Percentiles rank a stretch among this genome's conserved stretches.
Evolutionary conservation across 352 stramenopile species (phyloP).

Genomic region (Globisporangium paddicum): DNA sequence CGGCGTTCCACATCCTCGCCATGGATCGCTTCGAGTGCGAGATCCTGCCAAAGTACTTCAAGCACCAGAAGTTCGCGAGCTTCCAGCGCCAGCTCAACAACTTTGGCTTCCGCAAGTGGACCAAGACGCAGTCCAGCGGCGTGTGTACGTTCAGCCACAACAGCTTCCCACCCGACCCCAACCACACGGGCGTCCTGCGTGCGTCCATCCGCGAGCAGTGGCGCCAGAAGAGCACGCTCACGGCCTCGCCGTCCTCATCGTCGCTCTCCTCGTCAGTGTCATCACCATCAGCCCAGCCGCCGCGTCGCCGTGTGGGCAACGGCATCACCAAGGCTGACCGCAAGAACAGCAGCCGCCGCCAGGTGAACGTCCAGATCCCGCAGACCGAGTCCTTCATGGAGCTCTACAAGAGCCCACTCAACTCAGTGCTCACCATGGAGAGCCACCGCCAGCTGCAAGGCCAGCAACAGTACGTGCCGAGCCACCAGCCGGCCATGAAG

Average conservation of each 20-base stretch:
- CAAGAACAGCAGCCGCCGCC: constrained; percentile 25
- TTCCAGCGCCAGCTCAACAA: constrained; percentile 93
- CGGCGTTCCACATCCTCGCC: constrained; percentile 78
- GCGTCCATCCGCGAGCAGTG: constrained; percentile 64
- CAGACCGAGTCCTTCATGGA: constrained; percentile 33
- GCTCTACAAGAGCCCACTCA: constrained; percentile 35
- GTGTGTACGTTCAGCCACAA: constrained; percentile 85
- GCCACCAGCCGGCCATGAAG: constrained; percentile 50
- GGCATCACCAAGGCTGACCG: constrained; percentile 43
- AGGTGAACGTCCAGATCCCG: constrained; percentile 19
- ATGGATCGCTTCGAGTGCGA: constrained; percentile 80
- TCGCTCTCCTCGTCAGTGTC: constrained; percentile 7
- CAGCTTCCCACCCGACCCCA: constrained; percentile 64
- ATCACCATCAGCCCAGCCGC: constrained; percentile 6
- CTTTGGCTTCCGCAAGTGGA: constrained; percentile 89
- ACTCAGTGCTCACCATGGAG: constrained; percentile 11
- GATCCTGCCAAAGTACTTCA: constrained; percentile 92
- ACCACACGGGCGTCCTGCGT: constrained; percentile 23
- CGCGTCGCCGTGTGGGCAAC: constrained; percentile 35
- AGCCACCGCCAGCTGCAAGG: constrained; percentile 1
- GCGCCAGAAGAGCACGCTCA: constrained; percentile 56
- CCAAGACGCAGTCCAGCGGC: constrained; percentile 70
- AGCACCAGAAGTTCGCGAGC: constrained; percentile 90
- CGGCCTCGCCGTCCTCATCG: not conserved
- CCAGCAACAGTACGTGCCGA: constrained; percentile 20